Conservation (phyloP, 75 land plant species). For the Pinus tabuliformis region DNA sequence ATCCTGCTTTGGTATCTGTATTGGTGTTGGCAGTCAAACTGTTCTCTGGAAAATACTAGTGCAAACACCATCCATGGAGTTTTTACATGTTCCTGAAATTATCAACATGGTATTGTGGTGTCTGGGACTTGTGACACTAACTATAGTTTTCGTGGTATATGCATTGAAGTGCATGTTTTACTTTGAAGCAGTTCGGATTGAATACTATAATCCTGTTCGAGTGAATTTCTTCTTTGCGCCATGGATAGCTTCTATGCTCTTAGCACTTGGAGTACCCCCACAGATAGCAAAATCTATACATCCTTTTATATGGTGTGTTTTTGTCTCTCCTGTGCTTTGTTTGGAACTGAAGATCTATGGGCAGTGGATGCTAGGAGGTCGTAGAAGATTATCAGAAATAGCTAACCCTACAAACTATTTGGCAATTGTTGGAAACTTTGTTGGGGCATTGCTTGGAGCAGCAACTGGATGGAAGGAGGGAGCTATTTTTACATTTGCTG, state of each 20-base stretch:
- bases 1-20: conserved; percentile 19
- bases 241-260: conserved; percentile 67
- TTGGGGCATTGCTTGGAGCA: conserved; percentile 68
- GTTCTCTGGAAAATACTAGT: conserved; percentile 74
- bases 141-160: conserved; percentile 35
- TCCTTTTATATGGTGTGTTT: conserved; percentile 53
- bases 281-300: conserved; percentile 29
- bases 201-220: conserved; percentile 75
- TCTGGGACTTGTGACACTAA: conserved; percentile 33
- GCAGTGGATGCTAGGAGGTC: conserved; percentile 85
- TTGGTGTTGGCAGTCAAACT: conserved; percentile 75
- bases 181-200: conserved; percentile 84
- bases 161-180: conserved; percentile 53
- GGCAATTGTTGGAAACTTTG: conserved; percentile 73
- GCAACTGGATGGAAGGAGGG: conserved; percentile 72
- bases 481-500: conserved; percentile 68
- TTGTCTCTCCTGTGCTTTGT: conserved; percentile 57
- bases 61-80: conserved; percentile 36
- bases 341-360: conserved; percentile 82
- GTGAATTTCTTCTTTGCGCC: conserved; percentile 93
- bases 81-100: conserved; percentile 43
- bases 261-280: conserved; percentile 58
- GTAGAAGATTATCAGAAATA: conserved; percentile 72
- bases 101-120: conserved; percentile 62
- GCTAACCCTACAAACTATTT: conserved; percentile 83